Base-by-base conservation (phyloP, 768 basidiomycete genomes). In the Basidioascus undulatus region DNA sequence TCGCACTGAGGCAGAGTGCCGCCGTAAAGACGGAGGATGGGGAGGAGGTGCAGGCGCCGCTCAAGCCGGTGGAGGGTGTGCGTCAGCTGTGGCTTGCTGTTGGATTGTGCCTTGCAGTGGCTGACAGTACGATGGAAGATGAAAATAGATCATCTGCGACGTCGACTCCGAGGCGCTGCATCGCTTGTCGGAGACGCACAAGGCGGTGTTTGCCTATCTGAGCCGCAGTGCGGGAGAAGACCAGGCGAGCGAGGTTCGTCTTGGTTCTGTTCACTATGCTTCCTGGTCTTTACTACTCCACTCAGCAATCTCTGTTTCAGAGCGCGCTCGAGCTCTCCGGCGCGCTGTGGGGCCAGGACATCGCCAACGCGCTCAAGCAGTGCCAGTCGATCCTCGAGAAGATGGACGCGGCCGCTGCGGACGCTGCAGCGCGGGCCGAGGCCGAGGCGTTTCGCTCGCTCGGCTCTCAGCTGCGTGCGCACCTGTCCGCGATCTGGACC, bases 271-370 rank as follows among this genome's bases (percentile, higher is more conserved):
- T 31, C 31, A 5, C 1, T 34, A 32, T 26, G n/a, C n/a, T n/a
- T n/a, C n/a, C 32, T 35, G 6, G 35, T 3, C 21, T 8, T n/a
- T 28, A 2, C 9, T 13, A 9, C 11, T 32, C 37, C 28, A 39
- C 26, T 31, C 6, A 26, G 15, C 37, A 15, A 42, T 46, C 21
- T 32, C 12, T n/a, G 34, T 28, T 48, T 1, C 46, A 84, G 84
- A 82, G 78, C 51, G 80, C 84, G 1, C 66, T 72, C 31, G 86
- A 89, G 52, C 62, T 89, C 34, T 72, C 73, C 13, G 72, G 73
- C 5, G 75, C 77, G 1, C 67, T 73, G 0, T 72, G 83, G 59
- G 80, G 81, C 1, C 74, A 81, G 52, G 86, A 89, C 47, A 59
- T 89, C 3, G 76, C 80, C n/a, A 52, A 57, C 18, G 70, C 71